Conservation (phyloP, 345 rosid genomes). For the Hibiscus mutabilis region DNA sequence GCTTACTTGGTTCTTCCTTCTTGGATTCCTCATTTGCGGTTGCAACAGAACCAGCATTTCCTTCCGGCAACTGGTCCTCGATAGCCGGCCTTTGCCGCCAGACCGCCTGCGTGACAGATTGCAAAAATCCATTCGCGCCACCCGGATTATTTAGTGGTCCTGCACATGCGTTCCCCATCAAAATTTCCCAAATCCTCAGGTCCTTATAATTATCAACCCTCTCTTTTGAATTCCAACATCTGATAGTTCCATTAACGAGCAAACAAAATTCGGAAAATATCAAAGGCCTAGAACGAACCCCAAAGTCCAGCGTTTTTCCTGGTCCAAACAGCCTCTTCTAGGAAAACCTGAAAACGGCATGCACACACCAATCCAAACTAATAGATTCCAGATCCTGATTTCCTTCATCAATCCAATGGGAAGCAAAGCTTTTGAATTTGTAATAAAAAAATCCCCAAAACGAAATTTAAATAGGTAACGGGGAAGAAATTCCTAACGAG, state of each 20-base stretch:
- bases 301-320: background rate
- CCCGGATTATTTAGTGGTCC: conserved; percentile 61
- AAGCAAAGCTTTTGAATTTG: conserved; percentile 6
- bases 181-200: conserved; percentile 19
- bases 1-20: conserved; percentile 10
- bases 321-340: background rate
- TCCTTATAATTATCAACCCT: conserved; percentile 15
- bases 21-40: conserved; percentile 36
- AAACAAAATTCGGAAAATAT: background rate
- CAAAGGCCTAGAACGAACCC: conserved; percentile 1
- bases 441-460: background rate
- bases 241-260: conserved; percentile 19
- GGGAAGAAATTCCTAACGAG: background rate
- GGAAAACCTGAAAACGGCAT: conserved; percentile 7
- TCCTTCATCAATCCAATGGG: background rate
- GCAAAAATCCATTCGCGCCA: conserved; percentile 57
- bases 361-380: background rate
- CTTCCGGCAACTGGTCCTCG: conserved; percentile 34
- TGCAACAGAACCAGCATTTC: conserved; percentile 22
- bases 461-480: background rate
- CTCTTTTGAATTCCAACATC: conserved; percentile 14
- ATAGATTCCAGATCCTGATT: conserved; percentile 2
- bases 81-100: conserved; percentile 52
- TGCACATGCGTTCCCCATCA: conserved; percentile 86
- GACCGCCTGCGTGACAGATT: conserved; percentile 73